These are phyloP conservation scores for Symbiodinium natans DNA, from an alignment of 73 alveolate genomes.

Conservation along the genomic window DNA sequence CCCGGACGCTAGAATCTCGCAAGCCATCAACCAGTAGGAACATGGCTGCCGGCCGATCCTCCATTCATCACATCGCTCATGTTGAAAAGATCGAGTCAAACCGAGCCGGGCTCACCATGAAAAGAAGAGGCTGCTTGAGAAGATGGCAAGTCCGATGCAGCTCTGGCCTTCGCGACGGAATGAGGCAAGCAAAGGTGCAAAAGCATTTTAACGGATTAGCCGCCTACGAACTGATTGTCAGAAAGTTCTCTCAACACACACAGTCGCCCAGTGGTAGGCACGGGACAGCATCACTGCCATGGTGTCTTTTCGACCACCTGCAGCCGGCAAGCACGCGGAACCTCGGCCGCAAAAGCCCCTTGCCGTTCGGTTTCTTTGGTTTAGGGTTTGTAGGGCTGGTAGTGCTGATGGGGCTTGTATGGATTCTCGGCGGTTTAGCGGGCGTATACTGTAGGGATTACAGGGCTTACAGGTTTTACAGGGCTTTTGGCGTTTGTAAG, in stretches of 20 bases:
- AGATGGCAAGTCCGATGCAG: conserved; percentile 88
- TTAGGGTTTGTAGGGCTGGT: no score
- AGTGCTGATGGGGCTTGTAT: no score
- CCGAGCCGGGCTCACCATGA: conserved; percentile 22
- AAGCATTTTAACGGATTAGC: no score
- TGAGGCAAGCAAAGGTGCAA: background rate
- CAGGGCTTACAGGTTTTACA: no score
- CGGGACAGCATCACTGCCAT: conserved; percentile 74
- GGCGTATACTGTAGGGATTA: no score
- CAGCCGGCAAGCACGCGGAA: conserved; percentile 88
- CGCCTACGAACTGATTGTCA: no score
- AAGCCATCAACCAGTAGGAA: conserved; percentile 84
- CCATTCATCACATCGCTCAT: background rate
- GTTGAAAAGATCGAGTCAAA: no score
- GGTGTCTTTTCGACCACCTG: conserved; percentile 93
- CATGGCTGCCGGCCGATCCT: conserved; percentile 89
- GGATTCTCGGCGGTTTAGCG: no score
- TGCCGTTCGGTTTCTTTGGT: no score
- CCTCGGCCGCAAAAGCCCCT: conserved; percentile 7
- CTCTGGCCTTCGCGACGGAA: conserved; percentile 15
- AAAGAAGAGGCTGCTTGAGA: conserved; percentile 84
- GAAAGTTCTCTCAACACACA: background rate
- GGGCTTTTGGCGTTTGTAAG: no score
- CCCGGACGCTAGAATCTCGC: conserved; percentile 54
- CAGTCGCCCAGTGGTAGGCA: background rate